Evolutionary conservation across 176 grass and related monocot species (phyloP).

Genomic region (Aegilops sharonensis): DNA sequence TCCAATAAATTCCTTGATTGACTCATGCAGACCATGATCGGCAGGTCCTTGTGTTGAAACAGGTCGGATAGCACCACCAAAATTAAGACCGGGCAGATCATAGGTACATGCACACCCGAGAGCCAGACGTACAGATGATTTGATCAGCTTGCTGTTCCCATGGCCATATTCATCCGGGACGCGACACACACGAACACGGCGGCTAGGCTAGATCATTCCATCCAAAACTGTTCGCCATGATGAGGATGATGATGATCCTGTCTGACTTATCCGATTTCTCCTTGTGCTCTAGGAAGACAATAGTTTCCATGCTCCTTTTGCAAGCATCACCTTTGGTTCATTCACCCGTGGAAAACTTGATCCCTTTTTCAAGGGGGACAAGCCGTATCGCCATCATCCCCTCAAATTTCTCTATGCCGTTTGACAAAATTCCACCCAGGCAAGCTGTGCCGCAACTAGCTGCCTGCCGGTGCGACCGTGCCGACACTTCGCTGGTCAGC

Average conservation of each 20-base stretch:
- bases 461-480: background rate
- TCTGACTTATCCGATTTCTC: background rate
- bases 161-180: too few relatives aligned
- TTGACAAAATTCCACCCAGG: background rate
- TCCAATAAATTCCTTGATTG: too few relatives aligned
- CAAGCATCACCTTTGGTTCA: background rate
- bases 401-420: background rate
- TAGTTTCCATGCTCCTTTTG: background rate
- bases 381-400: too few relatives aligned
- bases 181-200: too few relatives aligned
- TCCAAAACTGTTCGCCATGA: background rate
- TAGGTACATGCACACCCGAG: too few relatives aligned
- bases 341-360: background rate
- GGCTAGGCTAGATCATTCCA: background rate
- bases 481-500: background rate
- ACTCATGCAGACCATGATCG: too few relatives aligned
- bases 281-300: background rate
- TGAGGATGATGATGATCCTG: too few relatives aligned
- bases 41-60: too few relatives aligned
- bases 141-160: too few relatives aligned
- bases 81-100: too few relatives aligned
- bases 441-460: background rate
- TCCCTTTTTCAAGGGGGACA: background rate
- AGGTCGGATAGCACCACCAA: too few relatives aligned
- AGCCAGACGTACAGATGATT: too few relatives aligned